Evolutionary conservation across 2,329 filamentous ascomycete genomes (phyloP), one percentile per base, ranked within the genome.

Genomic region (Fusarium secorum): DNA sequence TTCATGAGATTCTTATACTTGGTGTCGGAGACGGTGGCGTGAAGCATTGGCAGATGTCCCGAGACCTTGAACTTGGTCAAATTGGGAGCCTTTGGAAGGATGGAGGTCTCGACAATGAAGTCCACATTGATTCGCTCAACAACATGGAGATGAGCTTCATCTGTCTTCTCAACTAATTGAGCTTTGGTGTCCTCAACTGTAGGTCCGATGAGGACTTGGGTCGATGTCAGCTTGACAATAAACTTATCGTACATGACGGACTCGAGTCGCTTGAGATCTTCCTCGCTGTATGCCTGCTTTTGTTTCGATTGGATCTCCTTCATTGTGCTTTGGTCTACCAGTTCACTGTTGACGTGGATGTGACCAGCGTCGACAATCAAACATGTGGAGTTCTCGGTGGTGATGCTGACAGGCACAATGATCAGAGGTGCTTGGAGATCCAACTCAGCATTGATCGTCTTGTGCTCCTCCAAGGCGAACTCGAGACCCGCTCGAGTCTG

Each of bases 1-100:
- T 90, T 95, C 96, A 99, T 99, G 65, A 99, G 81, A 48, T 90
- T 95, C 83, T 98, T 99, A 84, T 99, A 99, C 79, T 99, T 99
- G 39, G 90, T 90, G 76, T 99, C 97, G 0, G 96, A 98, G 39
- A 97, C 91, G 1, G 93, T 93, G 15, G 93, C 96, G 79, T 98
- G 95, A 2, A 99, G 85, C 56, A 98, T 90, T 1, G 97, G 96
- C 57, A 99, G 85, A 75, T 97, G 94, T 4, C 96, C 96, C 3
- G 94, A 97, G 36, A 99, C 89, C 66, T 93, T 92, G 73, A 98
- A 91, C 76, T 96, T 96, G 18, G 96, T 97, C 52, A 99, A 84
- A 70, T 98, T 97, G 0, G 95, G 92, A 1, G 94, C 94, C 78
- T 98, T 98, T 1, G 96, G 96, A n/a, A 99, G 85, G 73, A 99